phyloP scores from a whole-genome alignment of 140 eudicot genomes.

The Bidens hawaiensis region DNA sequence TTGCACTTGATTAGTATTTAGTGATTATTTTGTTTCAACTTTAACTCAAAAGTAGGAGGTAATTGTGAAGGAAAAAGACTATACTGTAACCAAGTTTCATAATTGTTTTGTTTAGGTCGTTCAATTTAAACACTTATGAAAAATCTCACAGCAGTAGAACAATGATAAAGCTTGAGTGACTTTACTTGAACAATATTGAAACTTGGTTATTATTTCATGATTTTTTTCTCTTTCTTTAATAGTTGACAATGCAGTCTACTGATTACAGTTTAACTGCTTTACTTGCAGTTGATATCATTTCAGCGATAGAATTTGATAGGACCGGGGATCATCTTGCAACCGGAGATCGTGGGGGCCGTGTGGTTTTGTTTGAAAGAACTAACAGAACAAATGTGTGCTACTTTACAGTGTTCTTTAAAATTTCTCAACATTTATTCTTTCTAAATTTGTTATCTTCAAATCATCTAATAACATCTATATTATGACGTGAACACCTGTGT shows the following conservation, averaged over 20 bases:
- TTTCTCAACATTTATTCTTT: constrained; percentile 2
- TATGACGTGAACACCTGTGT: constrained; percentile 17
- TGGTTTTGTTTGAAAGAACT: constrained; percentile 84
- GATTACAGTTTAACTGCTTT: constrained; percentile 14
- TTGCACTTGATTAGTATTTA: too few relatives aligned
- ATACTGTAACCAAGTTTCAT: too few relatives aligned
- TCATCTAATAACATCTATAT: constrained; percentile 1
- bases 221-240: not conserved
- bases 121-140: too few relatives aligned
- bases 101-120: too few relatives aligned
- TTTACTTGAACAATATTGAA: too few relatives aligned
- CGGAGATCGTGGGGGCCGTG: constrained; percentile 98
- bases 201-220: too few relatives aligned
- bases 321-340: constrained; percentile 94
- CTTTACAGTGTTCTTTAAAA: not conserved
- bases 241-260: constrained; percentile 7
- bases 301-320: constrained; percentile 92
- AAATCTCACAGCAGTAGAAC: too few relatives aligned
- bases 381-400: constrained; percentile 48
- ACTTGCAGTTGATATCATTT: constrained; percentile 82
- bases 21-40: too few relatives aligned
- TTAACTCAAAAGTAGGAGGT: too few relatives aligned
- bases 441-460: not conserved
- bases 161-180: too few relatives aligned
- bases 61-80: too few relatives aligned